These are phyloP conservation scores for sweet orange (Citrus sinensis) DNA, from an alignment of 345 rosid genomes.

Conservation along the genomic window DVS_A1.0 CM039164.1:22214501-22215000, in stretches of 20 bases:
- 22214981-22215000: background rate
- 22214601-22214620: slow-evolving; percentile 29
- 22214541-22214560: slow-evolving; percentile 53
- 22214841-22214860: background rate
- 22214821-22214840: background rate
- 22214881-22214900: background rate
- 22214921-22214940: background rate
- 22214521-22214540: slow-evolving; percentile 60
- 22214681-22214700: slow-evolving; percentile 1
- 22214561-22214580: slow-evolving; percentile 60
- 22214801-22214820: background rate
- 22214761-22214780: too few relatives aligned
- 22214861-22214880: background rate
- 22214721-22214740: background rate
- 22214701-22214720: background rate
- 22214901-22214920: background rate
- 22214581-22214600: slow-evolving; percentile 54
- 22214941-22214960: background rate
- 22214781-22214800: background rate
- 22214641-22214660: slow-evolving; percentile 64
- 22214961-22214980: background rate
- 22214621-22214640: slow-evolving; percentile 61
- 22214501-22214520: slow-evolving; percentile 87
- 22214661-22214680: slow-evolving; percentile 65
- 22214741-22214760: too few relatives aligned